Conservation (phyloP, 345 rosid genomes). For the Brassica rapa region DNA sequence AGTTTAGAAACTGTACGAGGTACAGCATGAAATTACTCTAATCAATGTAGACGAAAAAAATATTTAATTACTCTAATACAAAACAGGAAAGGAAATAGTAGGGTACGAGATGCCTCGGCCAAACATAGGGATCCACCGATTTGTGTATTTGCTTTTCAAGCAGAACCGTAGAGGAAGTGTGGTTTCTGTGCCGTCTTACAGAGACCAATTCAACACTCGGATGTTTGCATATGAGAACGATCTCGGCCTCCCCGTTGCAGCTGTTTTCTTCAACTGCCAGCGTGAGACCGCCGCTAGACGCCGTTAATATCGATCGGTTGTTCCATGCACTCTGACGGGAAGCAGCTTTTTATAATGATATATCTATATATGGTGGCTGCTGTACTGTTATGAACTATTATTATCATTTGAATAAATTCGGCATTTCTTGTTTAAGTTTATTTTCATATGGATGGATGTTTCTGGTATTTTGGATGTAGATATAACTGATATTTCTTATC, state of each 20-base stretch:
- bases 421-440: not conserved
- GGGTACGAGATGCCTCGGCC: slow-evolving; percentile 93
- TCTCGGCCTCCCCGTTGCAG: slow-evolving; percentile 81
- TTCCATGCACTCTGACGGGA: slow-evolving; percentile 19
- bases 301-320: slow-evolving; percentile 46
- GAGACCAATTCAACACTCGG: slow-evolving; percentile 71
- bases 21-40: not conserved
- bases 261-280: slow-evolving; percentile 88
- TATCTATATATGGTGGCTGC: slow-evolving; percentile 7
- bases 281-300: slow-evolving; percentile 97
- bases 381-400: slow-evolving; percentile 20
- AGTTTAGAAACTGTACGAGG: not conserved
- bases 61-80: not conserved
- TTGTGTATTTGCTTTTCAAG: slow-evolving; percentile 76
- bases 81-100: slow-evolving; percentile 71
- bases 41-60: not conserved
- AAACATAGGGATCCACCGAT: slow-evolving; percentile 93
- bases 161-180: slow-evolving; percentile 67
- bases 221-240: slow-evolving; percentile 75
- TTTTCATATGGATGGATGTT: not conserved
- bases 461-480: not conserved
- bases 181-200: slow-evolving; percentile 50
- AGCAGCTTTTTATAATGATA: slow-evolving; percentile 2
- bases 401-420: slow-evolving; percentile 33
- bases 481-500: not conserved